Evolutionary conservation across 371 early-diverging fungal genomes (phyloP), one percentile per base, ranked within the genome.

Genomic region (Chytridium lagenaria): DNA sequence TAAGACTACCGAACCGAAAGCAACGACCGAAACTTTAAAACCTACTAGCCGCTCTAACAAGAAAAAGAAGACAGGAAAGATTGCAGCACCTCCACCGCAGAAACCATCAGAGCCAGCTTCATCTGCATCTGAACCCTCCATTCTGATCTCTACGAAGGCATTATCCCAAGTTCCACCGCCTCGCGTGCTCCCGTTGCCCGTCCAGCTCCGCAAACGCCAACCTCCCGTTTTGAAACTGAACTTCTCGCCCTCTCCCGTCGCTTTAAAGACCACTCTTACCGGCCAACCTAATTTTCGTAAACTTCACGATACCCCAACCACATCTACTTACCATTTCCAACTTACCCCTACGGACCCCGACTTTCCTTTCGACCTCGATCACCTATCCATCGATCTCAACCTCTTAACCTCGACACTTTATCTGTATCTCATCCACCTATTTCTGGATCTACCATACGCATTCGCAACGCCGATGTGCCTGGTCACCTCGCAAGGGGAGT

Each of bases 331-430:
- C 55, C 55, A 26, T 7, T 55, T 55, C 55, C 10, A 26, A 5
- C 75, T 92, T 37, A 71, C 77, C 15, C 91, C 91, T 0, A 84
- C 87, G 3, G 92, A 92, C 75, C 92, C 92, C 33, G 92, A 92
- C 71, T 92, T 92, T 71, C 91, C 92, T 0, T 92, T 85, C 75
- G 92, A 92, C 50, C 84, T 92, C 16, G 75, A 76, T 26, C 16
- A 16, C 64, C 23, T 30, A 2, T 3, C 36, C 15, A 40, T 59
- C 23, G 59, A 57, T 26, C 30, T 59, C 22, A 66, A 38, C 30
- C 51, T 26, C 34, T 15, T 72, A 3, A 30, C 52, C 19, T 28
- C 73, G 40, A 37, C 40, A 22, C 12, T 1, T 57, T 72, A 34
- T 5, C 66, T 5, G 51, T 30, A 12, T 12, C 5, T 3, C 30